These are phyloP conservation scores for Tulasnella sp. DNA, from an alignment of 768 basidiomycete genomes.

Conservation along the genomic window DNA sequence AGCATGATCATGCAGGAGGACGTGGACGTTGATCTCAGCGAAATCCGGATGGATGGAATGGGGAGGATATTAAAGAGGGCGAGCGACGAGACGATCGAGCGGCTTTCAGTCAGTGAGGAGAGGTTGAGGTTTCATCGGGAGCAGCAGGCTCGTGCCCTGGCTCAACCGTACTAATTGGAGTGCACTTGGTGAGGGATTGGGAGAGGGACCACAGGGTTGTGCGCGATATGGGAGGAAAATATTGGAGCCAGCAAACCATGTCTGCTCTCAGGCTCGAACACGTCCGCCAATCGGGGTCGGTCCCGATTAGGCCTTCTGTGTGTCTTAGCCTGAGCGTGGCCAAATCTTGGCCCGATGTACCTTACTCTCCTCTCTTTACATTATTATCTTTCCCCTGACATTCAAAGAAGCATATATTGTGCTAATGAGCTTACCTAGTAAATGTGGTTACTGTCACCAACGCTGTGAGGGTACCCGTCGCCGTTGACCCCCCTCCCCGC, in stretches of 20 bases:
- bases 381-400: too few species aligned
- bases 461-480: not conserved
- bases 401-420: too few species aligned
- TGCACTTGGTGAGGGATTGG: not conserved
- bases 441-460: not conserved
- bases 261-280: not conserved
- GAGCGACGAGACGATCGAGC: not conserved
- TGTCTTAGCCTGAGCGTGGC: too few species aligned
- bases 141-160: not conserved
- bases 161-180: not conserved
- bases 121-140: not conserved
- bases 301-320: not conserved
- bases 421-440: not conserved
- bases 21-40: not conserved
- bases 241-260: not conserved
- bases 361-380: too few species aligned
- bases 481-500: not conserved
- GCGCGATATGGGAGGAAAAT: not conserved
- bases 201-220: not conserved
- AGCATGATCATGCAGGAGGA: conserved; percentile 2
- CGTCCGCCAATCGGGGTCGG: not conserved
- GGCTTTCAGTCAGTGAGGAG: not conserved
- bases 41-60: not conserved
- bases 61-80: not conserved
- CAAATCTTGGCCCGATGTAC: too few species aligned